These are phyloP conservation scores for Epichloe sibirici DNA, from an alignment of 2,329 filamentous ascomycete genomes.

Conservation along the genomic window DNA sequence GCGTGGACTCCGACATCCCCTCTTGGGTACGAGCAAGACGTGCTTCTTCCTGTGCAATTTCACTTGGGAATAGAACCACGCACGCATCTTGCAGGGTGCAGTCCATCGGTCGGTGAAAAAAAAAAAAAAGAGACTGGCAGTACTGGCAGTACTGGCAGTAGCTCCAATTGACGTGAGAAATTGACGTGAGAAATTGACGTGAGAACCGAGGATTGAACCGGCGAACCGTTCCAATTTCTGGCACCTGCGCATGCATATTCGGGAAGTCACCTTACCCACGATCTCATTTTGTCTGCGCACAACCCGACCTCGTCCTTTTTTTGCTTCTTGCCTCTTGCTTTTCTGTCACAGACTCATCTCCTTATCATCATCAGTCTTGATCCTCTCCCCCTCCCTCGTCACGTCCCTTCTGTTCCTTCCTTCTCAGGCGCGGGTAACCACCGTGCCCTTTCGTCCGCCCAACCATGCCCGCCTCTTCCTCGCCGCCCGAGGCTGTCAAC, in stretches of 20 bases:
- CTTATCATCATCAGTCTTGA: background rate
- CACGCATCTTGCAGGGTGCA: no score
- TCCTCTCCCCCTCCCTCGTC: background rate
- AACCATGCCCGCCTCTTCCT: background rate
- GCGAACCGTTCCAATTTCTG: background rate
- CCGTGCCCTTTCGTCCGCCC: background rate
- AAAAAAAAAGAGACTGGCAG: no score
- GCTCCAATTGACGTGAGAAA: no score
- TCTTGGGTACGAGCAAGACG: no score
- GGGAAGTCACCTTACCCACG: conserved; percentile 6
- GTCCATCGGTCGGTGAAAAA: no score
- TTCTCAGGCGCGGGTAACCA: no score
- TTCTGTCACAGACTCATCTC: background rate
- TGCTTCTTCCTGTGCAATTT: no score
- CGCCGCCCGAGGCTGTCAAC: conserved; percentile 14
- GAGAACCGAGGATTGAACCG: background rate
- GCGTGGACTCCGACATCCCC: no score
- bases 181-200: no score
- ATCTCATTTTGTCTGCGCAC: background rate
- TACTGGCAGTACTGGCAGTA: no score
- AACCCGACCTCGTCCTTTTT: background rate
- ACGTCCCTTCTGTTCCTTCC: background rate
- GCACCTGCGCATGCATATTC: background rate
- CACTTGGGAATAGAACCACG: no score
- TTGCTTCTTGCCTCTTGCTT: background rate